Evolutionary conservation across 208 protist genomes (phyloP).

Genomic region (Kentomonas sorsogonicus): DNA sequence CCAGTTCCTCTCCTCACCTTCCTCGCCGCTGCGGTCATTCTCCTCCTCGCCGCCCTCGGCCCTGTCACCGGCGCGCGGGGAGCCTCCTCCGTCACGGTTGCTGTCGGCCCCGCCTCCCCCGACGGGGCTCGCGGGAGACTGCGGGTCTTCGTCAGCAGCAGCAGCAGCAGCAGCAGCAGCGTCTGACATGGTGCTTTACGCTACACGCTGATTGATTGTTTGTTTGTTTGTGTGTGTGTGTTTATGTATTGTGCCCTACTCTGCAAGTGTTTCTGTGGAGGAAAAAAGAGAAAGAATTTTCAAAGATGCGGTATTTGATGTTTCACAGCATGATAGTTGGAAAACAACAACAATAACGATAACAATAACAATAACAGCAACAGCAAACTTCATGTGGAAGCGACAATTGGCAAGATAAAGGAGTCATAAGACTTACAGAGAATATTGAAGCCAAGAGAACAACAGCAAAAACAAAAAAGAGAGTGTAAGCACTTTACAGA

Average conservation of each 20-base stretch:
- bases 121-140: neutral
- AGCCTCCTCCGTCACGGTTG: neutral
- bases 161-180: neutral
- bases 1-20: slow-evolving; percentile 8
- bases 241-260: neutral
- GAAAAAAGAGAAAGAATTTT: too few relatives aligned
- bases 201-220: neutral
- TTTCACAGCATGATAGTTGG: too few relatives aligned
- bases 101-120: neutral
- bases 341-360: too few relatives aligned
- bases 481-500: too few relatives aligned
- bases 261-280: too few relatives aligned
- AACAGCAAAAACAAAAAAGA: too few relatives aligned
- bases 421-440: too few relatives aligned
- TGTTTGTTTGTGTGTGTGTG: neutral
- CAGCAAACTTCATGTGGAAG: too few relatives aligned
- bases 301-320: too few relatives aligned
- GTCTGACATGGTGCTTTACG: neutral
- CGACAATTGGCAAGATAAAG: too few relatives aligned
- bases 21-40: slow-evolving; percentile 4
- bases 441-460: too few relatives aligned
- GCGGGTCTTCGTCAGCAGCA: neutral
- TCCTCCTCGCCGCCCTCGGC: slow-evolving; percentile 2
- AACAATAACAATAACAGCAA: too few relatives aligned
- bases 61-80: neutral